These are phyloP conservation scores for Aplosporella prunicola DNA, from an alignment of 2,329 filamentous ascomycete genomes.

Conservation along the genomic window DNA sequence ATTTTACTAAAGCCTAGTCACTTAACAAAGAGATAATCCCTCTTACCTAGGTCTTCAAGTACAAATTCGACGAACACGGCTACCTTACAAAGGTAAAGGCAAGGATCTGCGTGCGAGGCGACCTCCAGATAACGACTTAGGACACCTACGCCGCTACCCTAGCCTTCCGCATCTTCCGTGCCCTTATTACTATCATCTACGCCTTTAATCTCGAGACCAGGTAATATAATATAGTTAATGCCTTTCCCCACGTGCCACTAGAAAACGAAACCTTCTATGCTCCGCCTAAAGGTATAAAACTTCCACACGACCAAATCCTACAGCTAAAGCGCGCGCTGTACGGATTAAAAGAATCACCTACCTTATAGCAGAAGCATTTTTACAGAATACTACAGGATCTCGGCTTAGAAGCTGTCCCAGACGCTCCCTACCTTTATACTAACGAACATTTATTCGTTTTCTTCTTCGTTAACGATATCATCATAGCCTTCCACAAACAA, in stretches of 20 bases:
- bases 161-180: conserved; percentile 12
- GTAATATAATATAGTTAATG: conserved; percentile 17
- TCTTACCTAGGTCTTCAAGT: conserved; percentile 13
- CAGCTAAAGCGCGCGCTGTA: conserved; percentile 16
- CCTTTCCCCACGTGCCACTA: conserved; percentile 17
- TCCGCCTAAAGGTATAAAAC: conserved; percentile 14
- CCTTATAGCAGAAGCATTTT: conserved; percentile 17
- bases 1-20: not conserved
- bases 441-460: conserved; percentile 12
- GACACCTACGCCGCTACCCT: conserved; percentile 15
- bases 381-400: conserved; percentile 10
- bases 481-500: conserved; percentile 9
- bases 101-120: conserved; percentile 12
- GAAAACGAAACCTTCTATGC: conserved; percentile 10
- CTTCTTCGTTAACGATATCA: conserved; percentile 13
- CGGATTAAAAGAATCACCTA: conserved; percentile 15
- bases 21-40: conserved; percentile 8
- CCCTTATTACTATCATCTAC: conserved; percentile 15
- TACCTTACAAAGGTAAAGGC: conserved; percentile 15
- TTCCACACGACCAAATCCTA: conserved; percentile 4
- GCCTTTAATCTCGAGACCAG: conserved; percentile 14
- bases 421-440: conserved; percentile 11
- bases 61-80: conserved; percentile 14
- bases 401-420: conserved; percentile 11
- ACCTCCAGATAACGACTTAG: conserved; percentile 9